phyloP scores from a whole-genome alignment of 139 green algal genomes.

The Tetradesmus lagerheimii region DNA sequence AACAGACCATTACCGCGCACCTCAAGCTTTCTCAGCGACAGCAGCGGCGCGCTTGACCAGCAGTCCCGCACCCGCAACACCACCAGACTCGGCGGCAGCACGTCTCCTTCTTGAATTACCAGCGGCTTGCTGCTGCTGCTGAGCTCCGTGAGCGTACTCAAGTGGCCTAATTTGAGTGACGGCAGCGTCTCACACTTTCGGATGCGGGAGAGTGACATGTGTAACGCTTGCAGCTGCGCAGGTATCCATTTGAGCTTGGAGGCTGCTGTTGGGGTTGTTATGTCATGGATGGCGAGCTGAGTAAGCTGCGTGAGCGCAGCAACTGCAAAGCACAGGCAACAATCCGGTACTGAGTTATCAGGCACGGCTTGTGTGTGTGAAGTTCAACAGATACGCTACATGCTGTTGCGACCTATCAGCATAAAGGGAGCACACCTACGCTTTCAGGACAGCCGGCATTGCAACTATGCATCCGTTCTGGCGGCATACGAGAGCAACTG shows the following conservation, averaged over 20 bases:
- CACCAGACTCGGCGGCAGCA: background rate
- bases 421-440: too few relatives aligned
- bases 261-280: background rate
- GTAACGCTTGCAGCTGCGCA: background rate
- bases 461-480: too few relatives aligned
- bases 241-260: conserved; percentile 19
- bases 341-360: too few relatives aligned
- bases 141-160: background rate
- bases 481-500: too few relatives aligned
- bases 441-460: too few relatives aligned
- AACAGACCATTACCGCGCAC: background rate
- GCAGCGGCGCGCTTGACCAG: background rate
- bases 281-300: background rate
- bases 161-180: background rate
- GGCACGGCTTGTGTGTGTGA: too few relatives aligned
- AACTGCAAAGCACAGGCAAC: background rate
- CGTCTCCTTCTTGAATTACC: background rate
- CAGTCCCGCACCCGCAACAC: conserved; percentile 11
- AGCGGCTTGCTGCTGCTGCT: conserved; percentile 2
- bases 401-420: too few relatives aligned
- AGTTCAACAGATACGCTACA: too few relatives aligned
- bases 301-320: background rate
- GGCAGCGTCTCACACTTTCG: background rate
- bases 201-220: conserved; percentile 17
- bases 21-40: background rate